Evolutionary conservation across 2,329 filamentous ascomycete genomes (phyloP), one percentile per base, ranked within the genome.

Genomic region (Colletotrichum tamarilloi): DNA sequence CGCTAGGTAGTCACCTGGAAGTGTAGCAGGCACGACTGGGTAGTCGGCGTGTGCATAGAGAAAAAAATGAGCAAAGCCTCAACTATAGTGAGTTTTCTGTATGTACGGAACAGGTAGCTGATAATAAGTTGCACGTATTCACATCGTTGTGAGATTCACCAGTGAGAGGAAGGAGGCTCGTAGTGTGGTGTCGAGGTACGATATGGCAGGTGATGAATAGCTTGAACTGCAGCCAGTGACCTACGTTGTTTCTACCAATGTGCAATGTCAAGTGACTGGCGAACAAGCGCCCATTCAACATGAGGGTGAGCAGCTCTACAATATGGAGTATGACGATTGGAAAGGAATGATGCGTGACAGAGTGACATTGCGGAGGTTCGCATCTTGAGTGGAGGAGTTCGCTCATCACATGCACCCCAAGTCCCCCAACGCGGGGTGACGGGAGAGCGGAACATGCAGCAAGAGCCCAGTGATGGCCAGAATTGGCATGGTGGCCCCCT

Each of bases 341-440:
- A 12, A n/a, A 32, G 30, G 19, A 58, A 38, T 9, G 16, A n/a
- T 12, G 28, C n/a, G 30, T 9, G 19, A 62, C 11, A 19, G 19
- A 32, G 67, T 30, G 67, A 71, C 24, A 62, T 67, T 53, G 60
- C 56, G 55, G 67, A 38, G 28, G 71, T 72, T 72, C 68, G 53
- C 46, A 42, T 30, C n/a, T 53, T 59, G 24, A 72, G 72, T 74
- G 72, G 68, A 74, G 69, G 62, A 62, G 72, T 72, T 74, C 68
- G 62, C 42, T 42, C 72, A 58, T 73, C 72, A 72, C 72, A 72
- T 74, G 72, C 68, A 74, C 68, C 58, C 68, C 59, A 65, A 52
- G 72, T 62, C 67, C 62, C 58, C 68, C 59, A 65, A 52, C 67
- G 71, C 72, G 68, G 72, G 63, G 67, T 71, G 67, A 62, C 56